Base-by-base conservation (phyloP, 179 eudicot species). In the Dionaea muscipula region DNA sequence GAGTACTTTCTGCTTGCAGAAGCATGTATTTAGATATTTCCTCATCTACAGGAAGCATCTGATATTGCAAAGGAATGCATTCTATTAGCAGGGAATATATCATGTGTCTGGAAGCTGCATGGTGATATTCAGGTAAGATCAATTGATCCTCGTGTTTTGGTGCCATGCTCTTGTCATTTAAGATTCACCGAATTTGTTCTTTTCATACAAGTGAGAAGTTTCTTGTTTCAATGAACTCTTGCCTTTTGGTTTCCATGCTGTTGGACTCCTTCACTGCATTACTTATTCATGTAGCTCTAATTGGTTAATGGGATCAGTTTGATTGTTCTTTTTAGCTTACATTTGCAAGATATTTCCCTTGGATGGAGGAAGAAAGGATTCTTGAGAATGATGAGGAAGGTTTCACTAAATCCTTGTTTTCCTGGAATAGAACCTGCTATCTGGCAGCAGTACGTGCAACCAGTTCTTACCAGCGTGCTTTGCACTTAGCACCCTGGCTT, bases 401-500 rank as follows among this genome's bases (percentile, higher is more conserved):
- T 57, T 83, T 93, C 61, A 60, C 35, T 47, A 63, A 61, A 61
- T 93, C 95, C 27, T 75, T 85, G 51, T 59, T 40, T 44, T 74
- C 82, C 46, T 93, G 99, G 99, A 66, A 59, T 72, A 77, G 65
- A 51, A 63, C 68, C 40, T 79, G 99, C 57, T 65, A 36, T 57
- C 69, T 65, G 41, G 89, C 95, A 65, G 78, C 90, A 47, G 61
- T 68, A 43, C 61, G 71, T 62, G 93, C 94, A 48, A 68, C 59
- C 45, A 67, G 74, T 52, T 88, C 96, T 38, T 93, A 88, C 72
- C 95, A 93, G 71, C 88, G 85, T 47, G 94, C 99, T 66, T 68
- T 93, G 78, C 99, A 83, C 70, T 76, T 93, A 67, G 74, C 82
- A 18, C 99, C 99, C 43, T 88, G 94, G 87, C 84, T 77, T 69